These are phyloP conservation scores for Sungouiozyma ichnusensis DNA, from an alignment of 805 yeast species.

Conservation along the genomic window DNA sequence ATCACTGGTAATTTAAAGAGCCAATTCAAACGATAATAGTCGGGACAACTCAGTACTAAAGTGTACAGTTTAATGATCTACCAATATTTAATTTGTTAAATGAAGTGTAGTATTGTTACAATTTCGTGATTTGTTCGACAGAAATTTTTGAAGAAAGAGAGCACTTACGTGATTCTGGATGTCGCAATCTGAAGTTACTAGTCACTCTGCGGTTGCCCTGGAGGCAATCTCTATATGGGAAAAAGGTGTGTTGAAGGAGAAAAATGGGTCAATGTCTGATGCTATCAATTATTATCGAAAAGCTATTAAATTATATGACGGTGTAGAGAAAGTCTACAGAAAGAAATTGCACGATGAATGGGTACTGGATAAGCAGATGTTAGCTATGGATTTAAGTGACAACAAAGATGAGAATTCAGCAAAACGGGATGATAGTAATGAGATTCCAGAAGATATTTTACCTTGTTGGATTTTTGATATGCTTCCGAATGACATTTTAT, in stretches of 20 bases:
- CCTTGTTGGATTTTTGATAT: slow-evolving; percentile 35
- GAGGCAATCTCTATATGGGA: slow-evolving; percentile 58
- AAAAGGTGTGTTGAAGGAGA: slow-evolving; percentile 60
- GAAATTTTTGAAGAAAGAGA: neutral
- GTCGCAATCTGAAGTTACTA: neutral
- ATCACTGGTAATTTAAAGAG: too few relatives aligned
- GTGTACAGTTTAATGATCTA: neutral
- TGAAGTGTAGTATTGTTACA: neutral
- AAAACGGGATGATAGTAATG: slow-evolving; percentile 16
- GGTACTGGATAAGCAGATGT: slow-evolving; percentile 19
- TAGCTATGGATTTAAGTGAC: slow-evolving; percentile 5
- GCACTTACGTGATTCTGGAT: neutral
- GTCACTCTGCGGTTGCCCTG: neutral
- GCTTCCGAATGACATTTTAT: slow-evolving; percentile 51
- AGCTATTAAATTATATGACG: slow-evolving; percentile 46
- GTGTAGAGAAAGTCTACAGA: slow-evolving; percentile 62
- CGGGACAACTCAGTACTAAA: too few relatives aligned
- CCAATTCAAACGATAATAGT: too few relatives aligned
- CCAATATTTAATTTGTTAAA: neutral
- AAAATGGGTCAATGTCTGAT: slow-evolving; percentile 67
- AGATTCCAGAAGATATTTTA: slow-evolving; percentile 17
- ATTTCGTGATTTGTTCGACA: neutral
- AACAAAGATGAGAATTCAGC: slow-evolving; percentile 7
- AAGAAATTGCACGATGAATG: slow-evolving; percentile 39
- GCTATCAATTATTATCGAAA: slow-evolving; percentile 64